A percentile compares a stretch with the other conserved stretches of the same genome.
Conservation (phyloP, 768 basidiomycete species). For the Heimioporus sp. region DNA sequence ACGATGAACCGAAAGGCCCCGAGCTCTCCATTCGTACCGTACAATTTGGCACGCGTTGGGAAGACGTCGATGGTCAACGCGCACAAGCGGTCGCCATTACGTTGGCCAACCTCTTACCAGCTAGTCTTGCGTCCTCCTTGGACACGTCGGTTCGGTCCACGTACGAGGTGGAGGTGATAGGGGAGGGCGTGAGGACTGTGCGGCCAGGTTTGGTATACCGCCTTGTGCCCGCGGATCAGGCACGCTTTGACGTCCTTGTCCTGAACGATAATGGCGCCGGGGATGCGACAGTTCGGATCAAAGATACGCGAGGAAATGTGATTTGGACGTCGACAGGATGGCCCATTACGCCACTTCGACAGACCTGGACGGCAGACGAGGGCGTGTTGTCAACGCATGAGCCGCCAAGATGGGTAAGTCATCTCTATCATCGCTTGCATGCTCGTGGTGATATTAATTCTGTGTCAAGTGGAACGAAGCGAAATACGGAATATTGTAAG, state of each 20-base stretch:
- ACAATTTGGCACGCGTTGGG: conserved; percentile 48
- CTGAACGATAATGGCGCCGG: conserved; percentile 31
- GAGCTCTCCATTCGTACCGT: conserved; percentile 41
- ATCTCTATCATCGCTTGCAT: background rate
- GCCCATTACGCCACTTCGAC: conserved; percentile 36
- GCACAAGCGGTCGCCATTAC: conserved; percentile 52
- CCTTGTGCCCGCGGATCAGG: conserved; percentile 50
- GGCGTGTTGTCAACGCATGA: conserved; percentile 44
- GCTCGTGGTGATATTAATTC: background rate
- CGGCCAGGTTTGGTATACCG: conserved; percentile 41
- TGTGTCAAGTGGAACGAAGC: conserved; percentile 44
- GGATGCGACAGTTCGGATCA: conserved; percentile 33
- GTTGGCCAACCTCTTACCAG: conserved; percentile 48
- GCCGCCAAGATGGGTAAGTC: conserved; percentile 50
- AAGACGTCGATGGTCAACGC: conserved; percentile 33
- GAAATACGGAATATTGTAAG: conserved; percentile 59
- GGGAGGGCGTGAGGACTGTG: conserved; percentile 42
- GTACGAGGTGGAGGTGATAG: conserved; percentile 37
- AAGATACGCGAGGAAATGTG: conserved; percentile 32
- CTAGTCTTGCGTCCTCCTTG: conserved; percentile 19
- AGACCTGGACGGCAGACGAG: conserved; percentile 39
- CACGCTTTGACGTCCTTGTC: conserved; percentile 46
- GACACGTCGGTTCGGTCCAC: conserved; percentile 32
- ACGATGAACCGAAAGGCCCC: conserved; percentile 20
- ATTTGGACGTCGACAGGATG: conserved; percentile 38